Evolutionary conservation across 441 rosid species (phyloP), one percentile per base, ranked within the genome.

Genomic region (Lepidium campestre): DNA sequence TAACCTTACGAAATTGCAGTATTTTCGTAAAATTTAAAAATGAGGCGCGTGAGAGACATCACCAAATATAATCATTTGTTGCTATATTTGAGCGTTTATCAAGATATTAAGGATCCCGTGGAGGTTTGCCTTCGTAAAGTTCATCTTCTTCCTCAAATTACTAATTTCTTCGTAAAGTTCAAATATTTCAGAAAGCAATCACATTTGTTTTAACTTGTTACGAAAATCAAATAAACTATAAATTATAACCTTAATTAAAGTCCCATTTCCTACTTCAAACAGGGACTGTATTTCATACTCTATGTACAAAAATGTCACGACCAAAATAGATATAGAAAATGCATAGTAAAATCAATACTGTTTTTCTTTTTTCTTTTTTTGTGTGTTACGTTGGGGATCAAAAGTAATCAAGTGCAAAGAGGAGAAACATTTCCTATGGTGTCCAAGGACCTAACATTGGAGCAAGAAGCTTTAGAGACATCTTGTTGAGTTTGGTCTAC

Each of bases 391-490:
- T 37, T 59, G 39, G 23, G 36, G 20, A 41, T 64, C 27, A 46
- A 48, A 40, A 48, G 34, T 22, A 9, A 50, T 66, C 53, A 79
- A n/a, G 52, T 42, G 65, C 96, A 90, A 6, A 25, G 62, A 5
- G 96, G 90, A 39, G 34, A 77, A 57, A 83, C 83, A 2, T 23
- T 58, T 17, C 83, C 86, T 36, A 23, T 58, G 4, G 62, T 53
- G 23, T 64, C 47, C 17, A 80, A 64, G 2, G 34, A 29, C 6
- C 48, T 22, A 44, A 88, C 89, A 67, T 85, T 82, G 2, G 58
- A 54, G 48, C 95, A 86, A 3, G 80, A 76, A 67, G 95, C 93
- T 61, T 56, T 65, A 10, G 83, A 62, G n/a, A 10, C 15, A 44
- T 62, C 74, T 32, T 75, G 60, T 14, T 57, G 6, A 45, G 7